Evolutionary conservation across 305 asterid species (phyloP).

Genomic region (Fraxinus albicans): DNA sequence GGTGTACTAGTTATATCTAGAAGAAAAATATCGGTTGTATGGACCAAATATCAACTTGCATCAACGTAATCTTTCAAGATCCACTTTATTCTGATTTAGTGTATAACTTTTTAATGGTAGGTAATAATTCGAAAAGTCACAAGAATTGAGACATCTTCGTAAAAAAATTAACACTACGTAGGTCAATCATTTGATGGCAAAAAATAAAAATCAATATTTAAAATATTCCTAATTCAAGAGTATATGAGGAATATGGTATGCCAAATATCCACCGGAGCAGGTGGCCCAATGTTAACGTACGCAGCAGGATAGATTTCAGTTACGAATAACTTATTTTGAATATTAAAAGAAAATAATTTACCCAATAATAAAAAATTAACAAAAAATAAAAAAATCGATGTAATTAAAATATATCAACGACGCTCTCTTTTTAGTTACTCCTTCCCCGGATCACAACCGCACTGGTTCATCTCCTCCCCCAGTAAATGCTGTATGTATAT

Average conservation of each 20-base stretch:
- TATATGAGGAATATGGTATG: not conserved
- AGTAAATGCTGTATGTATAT: not conserved
- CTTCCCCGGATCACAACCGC: not conserved
- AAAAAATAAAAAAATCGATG: not conserved
- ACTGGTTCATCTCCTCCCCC: slow-evolving; percentile 23
- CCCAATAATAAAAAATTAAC: not conserved
- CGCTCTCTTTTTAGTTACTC: slow-evolving; percentile 34
- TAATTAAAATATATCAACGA: slow-evolving; percentile 5
- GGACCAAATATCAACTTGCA: too few species aligned
- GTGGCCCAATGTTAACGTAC: not conserved
- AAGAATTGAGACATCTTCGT: too few species aligned
- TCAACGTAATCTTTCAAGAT: too few species aligned
- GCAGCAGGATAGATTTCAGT: not conserved
- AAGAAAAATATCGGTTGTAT: too few species aligned
- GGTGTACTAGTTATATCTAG: too few species aligned
- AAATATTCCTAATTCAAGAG: too few species aligned
- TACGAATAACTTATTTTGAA: not conserved
- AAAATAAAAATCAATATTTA: too few species aligned
- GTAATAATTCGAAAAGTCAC: too few species aligned
- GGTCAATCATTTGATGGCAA: too few species aligned
- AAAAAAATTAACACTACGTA: too few species aligned
- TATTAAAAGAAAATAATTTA: not conserved
- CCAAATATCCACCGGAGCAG: not conserved
- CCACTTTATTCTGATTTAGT: too few species aligned
- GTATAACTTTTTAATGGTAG: too few species aligned